phyloP scores from a whole-genome alignment of 805 yeast genomes.

The Ogataea henricii region DNA sequence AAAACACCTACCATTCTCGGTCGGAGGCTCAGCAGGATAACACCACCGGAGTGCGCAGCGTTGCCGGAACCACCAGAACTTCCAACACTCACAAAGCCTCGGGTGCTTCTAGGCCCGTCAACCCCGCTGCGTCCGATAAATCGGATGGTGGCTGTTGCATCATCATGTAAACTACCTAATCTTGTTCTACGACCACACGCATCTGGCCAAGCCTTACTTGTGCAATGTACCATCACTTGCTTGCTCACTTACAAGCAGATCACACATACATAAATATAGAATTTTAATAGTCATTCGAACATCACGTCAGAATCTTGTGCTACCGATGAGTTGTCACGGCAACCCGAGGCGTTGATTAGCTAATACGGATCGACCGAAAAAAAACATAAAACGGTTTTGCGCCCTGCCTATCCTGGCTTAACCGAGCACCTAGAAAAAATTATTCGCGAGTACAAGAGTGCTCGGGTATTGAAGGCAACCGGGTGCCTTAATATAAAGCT shows the following conservation, averaged over 20 bases:
- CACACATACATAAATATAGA: no score
- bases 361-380: not conserved
- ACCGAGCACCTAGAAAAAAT: not conserved
- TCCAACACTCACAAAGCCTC: not conserved
- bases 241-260: no score
- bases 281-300: not conserved
- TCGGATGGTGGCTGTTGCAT: slow-evolving; percentile 1
- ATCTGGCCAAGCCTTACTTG: not conserved
- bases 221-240: not conserved
- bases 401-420: not conserved
- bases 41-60: not conserved
- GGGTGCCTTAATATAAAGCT: not conserved
- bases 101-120: not conserved
- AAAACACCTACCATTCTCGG: not conserved
- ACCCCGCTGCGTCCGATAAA: not conserved
- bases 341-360: not conserved
- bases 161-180: not conserved
- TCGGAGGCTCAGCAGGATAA: not conserved
- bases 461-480: slow-evolving; percentile 3
- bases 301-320: not conserved
- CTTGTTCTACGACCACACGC: not conserved
- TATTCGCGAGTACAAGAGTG: not conserved
- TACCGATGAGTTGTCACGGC: not conserved
- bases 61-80: not conserved
- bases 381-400: not conserved